Percentiles rank a stretch among this genome's conserved stretches.
phyloP scores from a whole-genome alignment of 768 basidiomycete species.

The Lactifluus rugatus region DNA sequence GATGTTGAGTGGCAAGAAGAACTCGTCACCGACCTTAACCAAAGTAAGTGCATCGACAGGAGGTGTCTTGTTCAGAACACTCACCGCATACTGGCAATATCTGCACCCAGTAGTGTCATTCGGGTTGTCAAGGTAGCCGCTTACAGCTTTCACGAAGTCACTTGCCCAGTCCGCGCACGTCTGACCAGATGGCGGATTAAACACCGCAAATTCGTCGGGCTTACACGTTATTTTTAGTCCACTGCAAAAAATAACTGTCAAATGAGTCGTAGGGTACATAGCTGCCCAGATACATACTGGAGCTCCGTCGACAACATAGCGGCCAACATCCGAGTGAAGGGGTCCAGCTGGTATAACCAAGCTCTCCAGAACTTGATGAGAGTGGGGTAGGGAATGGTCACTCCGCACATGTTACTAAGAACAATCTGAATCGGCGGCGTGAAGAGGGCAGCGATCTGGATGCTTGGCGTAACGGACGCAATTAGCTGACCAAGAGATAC shows the following conservation, averaged over 20 bases:
- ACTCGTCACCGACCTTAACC: constrained; percentile 52
- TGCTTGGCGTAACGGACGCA: constrained; percentile 65
- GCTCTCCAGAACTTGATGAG: constrained; percentile 62
- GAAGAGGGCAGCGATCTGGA: constrained; percentile 62
- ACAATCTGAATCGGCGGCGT: constrained; percentile 64
- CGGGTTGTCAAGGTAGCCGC: constrained; percentile 69
- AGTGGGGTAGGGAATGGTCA: constrained; percentile 61
- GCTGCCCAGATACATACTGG: constrained; percentile 32
- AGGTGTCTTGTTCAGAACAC: constrained; percentile 7
- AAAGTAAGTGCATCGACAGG: background rate
- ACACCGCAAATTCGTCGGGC: constrained; percentile 56
- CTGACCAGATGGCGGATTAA: constrained; percentile 65
- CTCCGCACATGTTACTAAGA: constrained; percentile 70
- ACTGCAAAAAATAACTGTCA: constrained; percentile 25
- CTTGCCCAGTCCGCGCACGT: constrained; percentile 63
- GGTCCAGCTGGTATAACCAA: constrained; percentile 70
- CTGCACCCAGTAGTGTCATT: constrained; percentile 50
- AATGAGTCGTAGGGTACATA: background rate
- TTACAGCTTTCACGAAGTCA: constrained; percentile 49
- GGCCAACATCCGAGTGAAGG: constrained; percentile 63
- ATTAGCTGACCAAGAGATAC: constrained; percentile 70
- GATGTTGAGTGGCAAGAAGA: constrained; percentile 61
- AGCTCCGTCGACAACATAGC: constrained; percentile 77
- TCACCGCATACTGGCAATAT: constrained; percentile 57
- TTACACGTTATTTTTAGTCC: constrained; percentile 57